Conservation (phyloP, 192 early-diverging fungal species). For the Coemansia sp. region DNA sequence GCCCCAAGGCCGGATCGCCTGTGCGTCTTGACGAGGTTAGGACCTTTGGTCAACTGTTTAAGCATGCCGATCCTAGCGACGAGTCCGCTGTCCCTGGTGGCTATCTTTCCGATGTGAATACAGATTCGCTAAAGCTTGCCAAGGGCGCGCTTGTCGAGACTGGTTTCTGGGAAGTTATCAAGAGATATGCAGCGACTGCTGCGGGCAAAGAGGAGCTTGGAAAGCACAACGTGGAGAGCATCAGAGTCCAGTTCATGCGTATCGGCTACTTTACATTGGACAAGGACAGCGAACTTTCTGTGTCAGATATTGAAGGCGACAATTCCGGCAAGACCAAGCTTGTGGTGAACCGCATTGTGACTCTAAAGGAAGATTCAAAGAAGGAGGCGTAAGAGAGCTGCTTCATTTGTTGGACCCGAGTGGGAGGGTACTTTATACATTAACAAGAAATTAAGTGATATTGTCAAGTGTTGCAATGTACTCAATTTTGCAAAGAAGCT, state of each 20-base stretch:
- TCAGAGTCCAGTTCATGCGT: constrained; percentile 91
- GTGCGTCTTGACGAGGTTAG: constrained; percentile 80
- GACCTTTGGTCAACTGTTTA: constrained; percentile 85
- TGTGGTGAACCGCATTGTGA: constrained; percentile 68
- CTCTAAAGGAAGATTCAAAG: constrained; percentile 69
- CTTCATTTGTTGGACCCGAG: too few relatives aligned
- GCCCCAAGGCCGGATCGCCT: constrained; percentile 77
- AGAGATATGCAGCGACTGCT: constrained; percentile 48
- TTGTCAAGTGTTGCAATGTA: too few relatives aligned
- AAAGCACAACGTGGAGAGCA: constrained; percentile 71
- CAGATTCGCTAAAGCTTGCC: constrained; percentile 68
- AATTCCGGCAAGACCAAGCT: constrained; percentile 62
- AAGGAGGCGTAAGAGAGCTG: constrained; percentile 42
- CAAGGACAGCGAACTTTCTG: constrained; percentile 72
- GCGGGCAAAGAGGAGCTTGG: constrained; percentile 56
- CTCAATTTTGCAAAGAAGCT: too few relatives aligned
- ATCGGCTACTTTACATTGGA: constrained; percentile 99
- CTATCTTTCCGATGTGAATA: constrained; percentile 88
- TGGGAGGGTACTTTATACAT: too few relatives aligned
- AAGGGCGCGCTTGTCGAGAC: constrained; percentile 79
- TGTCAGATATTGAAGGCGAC: constrained; percentile 59
- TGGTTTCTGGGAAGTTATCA: constrained; percentile 72
- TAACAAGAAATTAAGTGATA: too few relatives aligned
- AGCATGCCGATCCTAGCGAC: constrained; percentile 82
- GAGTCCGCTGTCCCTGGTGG: constrained; percentile 82